Base-by-base conservation (phyloP, 176 grass and related monocot genomes). In the Zizania latifolia region DNA sequence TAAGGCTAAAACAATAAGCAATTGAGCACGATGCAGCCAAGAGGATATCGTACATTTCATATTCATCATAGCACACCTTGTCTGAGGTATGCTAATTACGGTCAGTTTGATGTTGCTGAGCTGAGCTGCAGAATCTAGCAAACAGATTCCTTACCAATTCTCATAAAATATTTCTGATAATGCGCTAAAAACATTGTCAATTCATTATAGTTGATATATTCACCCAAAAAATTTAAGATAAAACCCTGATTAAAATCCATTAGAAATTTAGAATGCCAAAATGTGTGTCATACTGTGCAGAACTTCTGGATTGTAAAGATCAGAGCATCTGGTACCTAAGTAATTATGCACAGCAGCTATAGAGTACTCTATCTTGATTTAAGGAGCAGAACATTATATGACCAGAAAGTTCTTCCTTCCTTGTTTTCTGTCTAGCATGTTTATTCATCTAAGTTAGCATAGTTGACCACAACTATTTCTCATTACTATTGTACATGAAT, bases 11-110 rank as follows among this genome's bases (percentile, higher is more conserved):
- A 66, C 24, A 44, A 40, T 26, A 22, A 59, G 1, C 31, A 72
- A 14, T 67, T 30, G 4, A 3, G 8, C 69, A 68, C 31, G 21
- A 73, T 48, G 56, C 16, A 56, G 19, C 53, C 23, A 70, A 40
- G 24, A 36, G 38, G 8, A 58, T 14, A 50, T 2, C 16, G 13
- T 38, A 62, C 6, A 38, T 21, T 62, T 28, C 33, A 70, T 29
- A 62, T 21, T 34, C 40, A 61, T 29, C 27, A 70, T 70, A 83
- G 39, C 16, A 76, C 11, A 84, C 26, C 15, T 33, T 38, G n/a
- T 62, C 63, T 4, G 59, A 36, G 26, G 39, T 3, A 41, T 64
- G 23, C 37, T 10, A 54, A 29, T 56, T 40, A 22, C 33, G 34
- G 5, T 15, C 50, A 55, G 16, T 39, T 78, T 53, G 44, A 35